Percentiles rank a stretch among this genome's conserved stretches.
These are phyloP conservation scores for Sporothrix inflata DNA, from an alignment of 2,329 filamentous ascomycete genomes.

Conservation along the genomic window DNA sequence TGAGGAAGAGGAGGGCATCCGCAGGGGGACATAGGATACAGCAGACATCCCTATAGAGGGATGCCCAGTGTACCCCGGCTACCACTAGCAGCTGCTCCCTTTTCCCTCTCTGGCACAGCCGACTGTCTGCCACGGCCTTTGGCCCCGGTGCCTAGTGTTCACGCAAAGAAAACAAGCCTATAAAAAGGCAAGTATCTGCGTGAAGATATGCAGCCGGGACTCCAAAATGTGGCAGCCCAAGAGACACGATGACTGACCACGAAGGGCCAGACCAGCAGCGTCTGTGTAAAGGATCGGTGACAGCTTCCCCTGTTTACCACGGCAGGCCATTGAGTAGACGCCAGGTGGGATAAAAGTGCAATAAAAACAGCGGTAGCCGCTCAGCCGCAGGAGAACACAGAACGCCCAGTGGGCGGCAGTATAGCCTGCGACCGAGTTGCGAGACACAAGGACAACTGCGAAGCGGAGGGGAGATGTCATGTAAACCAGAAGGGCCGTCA, in stretches of 20 bases:
- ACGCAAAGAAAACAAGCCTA: conserved; percentile 37
- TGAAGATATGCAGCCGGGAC: conserved; percentile 2
- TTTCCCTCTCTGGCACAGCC: not conserved
- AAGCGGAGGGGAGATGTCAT: conserved; percentile 26
- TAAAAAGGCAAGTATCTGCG: conserved; percentile 23
- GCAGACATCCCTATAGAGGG: too few relatives aligned
- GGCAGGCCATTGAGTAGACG: conserved; percentile 24
- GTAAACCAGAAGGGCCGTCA: conserved; percentile 44
- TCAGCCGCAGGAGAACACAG: not conserved
- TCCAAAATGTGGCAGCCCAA: conserved; percentile 23
- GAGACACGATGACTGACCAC: not conserved
- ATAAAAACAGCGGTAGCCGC: conserved; percentile 19
- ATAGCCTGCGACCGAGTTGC: conserved; percentile 5
- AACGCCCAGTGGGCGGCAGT: not conserved
- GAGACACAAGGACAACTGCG: conserved; percentile 17
- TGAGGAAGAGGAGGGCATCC: not conserved
- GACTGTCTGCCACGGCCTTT: conserved; percentile 64
- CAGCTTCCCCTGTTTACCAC: conserved; percentile 26
- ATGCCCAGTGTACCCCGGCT: not conserved
- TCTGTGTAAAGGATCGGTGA: conserved; percentile 14
- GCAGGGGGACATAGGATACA: not conserved
- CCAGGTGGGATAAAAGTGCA: conserved; percentile 2
- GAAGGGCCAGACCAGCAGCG: not conserved
- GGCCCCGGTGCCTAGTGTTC: conserved; percentile 61
- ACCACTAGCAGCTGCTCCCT: not conserved